These are phyloP conservation scores for Huntiella abstrusa DNA, from an alignment of 2,329 filamentous ascomycete species.

Conservation along the genomic window DNA sequence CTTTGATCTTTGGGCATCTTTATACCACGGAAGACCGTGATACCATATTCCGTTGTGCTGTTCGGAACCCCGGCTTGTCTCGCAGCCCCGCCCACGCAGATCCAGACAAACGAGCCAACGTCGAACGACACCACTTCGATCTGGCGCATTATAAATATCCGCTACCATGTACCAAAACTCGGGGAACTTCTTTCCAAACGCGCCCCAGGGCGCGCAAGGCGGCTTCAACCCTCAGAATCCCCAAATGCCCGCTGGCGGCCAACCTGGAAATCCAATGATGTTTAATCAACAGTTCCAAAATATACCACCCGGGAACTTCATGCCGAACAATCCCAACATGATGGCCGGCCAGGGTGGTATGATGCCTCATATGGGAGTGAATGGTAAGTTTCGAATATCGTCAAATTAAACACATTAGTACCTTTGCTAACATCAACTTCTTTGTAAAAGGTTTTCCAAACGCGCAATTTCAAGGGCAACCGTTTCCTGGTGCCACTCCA, in stretches of 20 bases:
- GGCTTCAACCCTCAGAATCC: slow-evolving; percentile 11
- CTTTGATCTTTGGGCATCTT: no score
- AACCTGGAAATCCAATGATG: slow-evolving; percentile 10
- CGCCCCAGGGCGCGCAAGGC: slow-evolving; percentile 6
- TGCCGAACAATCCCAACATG: slow-evolving; percentile 30
- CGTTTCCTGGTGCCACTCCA: slow-evolving; percentile 3
- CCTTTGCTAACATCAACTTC: not conserved
- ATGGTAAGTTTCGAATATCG: slow-evolving; percentile 20
- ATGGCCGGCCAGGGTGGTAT: slow-evolving; percentile 38
- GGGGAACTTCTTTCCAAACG: slow-evolving; percentile 8
- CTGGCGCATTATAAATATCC: no score
- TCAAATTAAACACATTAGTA: not conserved
- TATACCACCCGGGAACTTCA: slow-evolving; percentile 34
- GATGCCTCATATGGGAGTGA: slow-evolving; percentile 44
- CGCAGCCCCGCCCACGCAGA: no score
- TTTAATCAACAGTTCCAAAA: slow-evolving; percentile 11
- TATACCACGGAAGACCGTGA: no score
- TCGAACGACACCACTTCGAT: no score
- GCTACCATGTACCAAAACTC: slow-evolving; percentile 9
- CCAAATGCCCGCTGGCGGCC: slow-evolving; percentile 7
- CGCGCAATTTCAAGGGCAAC: slow-evolving; percentile 7
- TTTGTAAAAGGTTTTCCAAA: slow-evolving; percentile 4
- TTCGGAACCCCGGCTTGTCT: no score
- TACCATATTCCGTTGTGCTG: no score
- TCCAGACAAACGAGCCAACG: no score